Evolutionary conservation across 208 protist genomes (phyloP).

Genomic region (Tritrichomonas foetus): DNA sequence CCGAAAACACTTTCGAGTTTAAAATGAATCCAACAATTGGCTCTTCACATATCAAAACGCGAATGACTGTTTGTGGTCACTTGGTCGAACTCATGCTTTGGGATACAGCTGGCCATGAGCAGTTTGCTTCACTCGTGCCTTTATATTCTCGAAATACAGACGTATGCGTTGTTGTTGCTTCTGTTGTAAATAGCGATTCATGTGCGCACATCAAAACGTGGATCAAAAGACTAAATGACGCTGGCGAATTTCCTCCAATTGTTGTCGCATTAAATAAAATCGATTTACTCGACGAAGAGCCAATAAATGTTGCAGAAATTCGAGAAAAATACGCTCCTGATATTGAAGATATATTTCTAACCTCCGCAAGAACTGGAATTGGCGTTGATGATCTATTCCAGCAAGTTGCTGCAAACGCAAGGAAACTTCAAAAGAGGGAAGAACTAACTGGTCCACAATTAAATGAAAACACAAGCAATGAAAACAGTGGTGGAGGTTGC

Average conservation of each 20-base stretch:
- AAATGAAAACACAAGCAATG: neutral
- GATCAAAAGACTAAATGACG: neutral
- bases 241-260: neutral
- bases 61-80: neutral
- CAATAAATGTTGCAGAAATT: neutral
- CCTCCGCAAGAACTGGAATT: neutral
- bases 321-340: neutral
- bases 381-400: neutral
- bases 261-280: neutral
- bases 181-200: neutral
- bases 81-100: neutral
- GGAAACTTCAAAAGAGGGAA: neutral
- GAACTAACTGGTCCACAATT: neutral
- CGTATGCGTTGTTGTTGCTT: neutral
- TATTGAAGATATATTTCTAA: neutral
- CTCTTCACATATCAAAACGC: neutral
- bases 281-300: neutral
- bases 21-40: constrained; percentile 25
- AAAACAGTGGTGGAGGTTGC: neutral
- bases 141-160: neutral
- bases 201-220: neutral
- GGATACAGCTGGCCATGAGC: constrained; percentile 27
- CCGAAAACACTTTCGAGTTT: neutral
- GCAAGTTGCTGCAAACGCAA: neutral
- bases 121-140: neutral